Evolutionary conservation across 2,329 filamentous ascomycete genomes (phyloP).

Genomic region (Cercospora zeina): DNA sequence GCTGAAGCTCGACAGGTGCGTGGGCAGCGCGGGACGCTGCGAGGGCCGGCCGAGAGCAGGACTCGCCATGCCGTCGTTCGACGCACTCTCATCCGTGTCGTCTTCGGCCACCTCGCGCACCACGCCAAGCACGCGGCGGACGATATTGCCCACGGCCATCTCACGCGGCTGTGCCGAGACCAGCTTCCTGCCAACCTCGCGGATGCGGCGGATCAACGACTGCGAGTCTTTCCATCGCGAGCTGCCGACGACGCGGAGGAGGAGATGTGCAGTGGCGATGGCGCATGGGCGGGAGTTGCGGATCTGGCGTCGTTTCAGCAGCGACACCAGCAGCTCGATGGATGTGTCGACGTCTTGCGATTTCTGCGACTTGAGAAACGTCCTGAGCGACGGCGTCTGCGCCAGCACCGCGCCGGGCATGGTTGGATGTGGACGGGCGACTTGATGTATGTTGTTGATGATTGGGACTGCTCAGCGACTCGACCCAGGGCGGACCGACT

Average conservation of each 20-base stretch:
- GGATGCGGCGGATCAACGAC: constrained; percentile 76
- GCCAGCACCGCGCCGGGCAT: constrained; percentile 62
- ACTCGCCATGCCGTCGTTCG: constrained; percentile 58
- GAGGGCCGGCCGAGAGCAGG: constrained; percentile 29
- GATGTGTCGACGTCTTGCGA: constrained; percentile 74
- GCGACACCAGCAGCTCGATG: constrained; percentile 77
- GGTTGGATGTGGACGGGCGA: constrained; percentile 5
- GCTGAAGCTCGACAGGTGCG: constrained; percentile 50
- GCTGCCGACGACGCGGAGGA: constrained; percentile 80
- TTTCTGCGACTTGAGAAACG: constrained; percentile 78
- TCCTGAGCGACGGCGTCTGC: constrained; percentile 71
- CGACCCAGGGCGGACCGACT: background rate
- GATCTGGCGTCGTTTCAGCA: constrained; percentile 89
- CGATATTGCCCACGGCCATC: constrained; percentile 91
- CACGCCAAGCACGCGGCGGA: constrained; percentile 82
- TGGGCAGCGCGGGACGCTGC: constrained; percentile 33
- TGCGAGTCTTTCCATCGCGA: constrained; percentile 76
- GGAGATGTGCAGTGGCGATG: constrained; percentile 83
- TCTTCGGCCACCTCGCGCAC: constrained; percentile 90
- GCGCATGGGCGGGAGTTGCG: constrained; percentile 84
- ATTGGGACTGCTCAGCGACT: background rate
- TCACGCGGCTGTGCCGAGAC: constrained; percentile 84
- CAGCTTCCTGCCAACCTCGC: constrained; percentile 73
- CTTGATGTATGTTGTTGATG: constrained; percentile 16
- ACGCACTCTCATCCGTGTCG: constrained; percentile 59